phyloP scores from a whole-genome alignment of 257 asterid species.

The Solanum neorickii region DNA sequence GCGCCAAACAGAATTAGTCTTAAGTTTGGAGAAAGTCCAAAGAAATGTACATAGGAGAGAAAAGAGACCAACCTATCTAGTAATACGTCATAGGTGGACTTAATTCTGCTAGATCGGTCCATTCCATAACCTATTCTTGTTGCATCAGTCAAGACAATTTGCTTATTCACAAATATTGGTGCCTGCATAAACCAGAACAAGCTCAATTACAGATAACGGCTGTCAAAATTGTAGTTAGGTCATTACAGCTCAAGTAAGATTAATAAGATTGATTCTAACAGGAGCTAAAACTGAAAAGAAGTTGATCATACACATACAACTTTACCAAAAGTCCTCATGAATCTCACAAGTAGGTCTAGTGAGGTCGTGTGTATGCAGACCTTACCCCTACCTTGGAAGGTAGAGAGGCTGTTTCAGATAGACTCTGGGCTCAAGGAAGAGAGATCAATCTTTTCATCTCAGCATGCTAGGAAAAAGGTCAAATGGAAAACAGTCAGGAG shows the following conservation, averaged over 20 bases:
- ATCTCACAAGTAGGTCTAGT: neutral
- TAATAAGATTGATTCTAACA: neutral
- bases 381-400: neutral
- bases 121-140: conserved; percentile 17
- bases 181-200: conserved; percentile 19
- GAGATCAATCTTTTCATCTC: neutral
- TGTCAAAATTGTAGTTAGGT: neutral
- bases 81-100: conserved; percentile 21
- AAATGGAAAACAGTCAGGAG: neutral
- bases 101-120: conserved; percentile 11
- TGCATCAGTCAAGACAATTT: conserved; percentile 29
- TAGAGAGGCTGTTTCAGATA: neutral
- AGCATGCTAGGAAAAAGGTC: neutral
- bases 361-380: neutral
- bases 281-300: neutral
- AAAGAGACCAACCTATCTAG: conserved; percentile 23
- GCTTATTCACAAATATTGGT: conserved; percentile 27
- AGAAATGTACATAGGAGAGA: neutral
- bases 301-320: neutral
- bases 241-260: neutral
- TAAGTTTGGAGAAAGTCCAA: neutral
- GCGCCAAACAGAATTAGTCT: neutral
- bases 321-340: neutral
- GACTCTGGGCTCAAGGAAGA: neutral
- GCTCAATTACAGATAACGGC: neutral